Conservation (phyloP, 169 alveolate genomes). For the Plasmodium chabaudi region DNA sequence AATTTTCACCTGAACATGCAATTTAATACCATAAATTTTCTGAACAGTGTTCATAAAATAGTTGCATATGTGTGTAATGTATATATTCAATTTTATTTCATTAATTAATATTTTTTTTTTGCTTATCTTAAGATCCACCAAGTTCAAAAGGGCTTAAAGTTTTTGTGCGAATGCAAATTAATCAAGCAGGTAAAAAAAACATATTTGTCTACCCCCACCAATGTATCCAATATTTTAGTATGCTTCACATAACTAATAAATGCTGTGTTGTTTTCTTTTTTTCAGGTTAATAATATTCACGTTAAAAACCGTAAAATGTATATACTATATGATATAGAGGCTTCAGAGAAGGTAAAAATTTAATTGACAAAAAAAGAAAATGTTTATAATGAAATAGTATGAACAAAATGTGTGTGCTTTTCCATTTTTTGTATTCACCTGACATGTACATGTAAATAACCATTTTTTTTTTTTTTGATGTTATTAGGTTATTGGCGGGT, state of each 20-base stretch:
- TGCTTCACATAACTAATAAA: not conserved
- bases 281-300: constrained; percentile 89
- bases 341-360: constrained; percentile 88
- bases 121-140: constrained; percentile 84
- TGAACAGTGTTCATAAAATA: not conserved
- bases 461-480: not conserved
- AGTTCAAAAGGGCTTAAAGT: constrained; percentile 90
- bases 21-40: not conserved
- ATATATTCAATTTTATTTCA: not conserved
- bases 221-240: not conserved
- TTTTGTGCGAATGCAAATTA: constrained; percentile 87
- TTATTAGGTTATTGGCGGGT: constrained; percentile 90
- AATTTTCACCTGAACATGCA: too few relatives aligned
- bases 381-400: not conserved
- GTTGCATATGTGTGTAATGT: not conserved
- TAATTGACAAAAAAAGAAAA: not conserved
- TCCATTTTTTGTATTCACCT: not conserved
- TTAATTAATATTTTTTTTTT: constrained; percentile 1
- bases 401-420: not conserved
- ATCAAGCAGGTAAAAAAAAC: constrained; percentile 80
- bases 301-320: constrained; percentile 92
- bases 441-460: not conserved
- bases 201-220: not conserved
- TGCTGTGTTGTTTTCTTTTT: not conserved
- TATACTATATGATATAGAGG: constrained; percentile 90